These are phyloP conservation scores for Hermanozyma aechmeae DNA, from an alignment of 805 yeast species.

Conservation along the genomic window DNA sequence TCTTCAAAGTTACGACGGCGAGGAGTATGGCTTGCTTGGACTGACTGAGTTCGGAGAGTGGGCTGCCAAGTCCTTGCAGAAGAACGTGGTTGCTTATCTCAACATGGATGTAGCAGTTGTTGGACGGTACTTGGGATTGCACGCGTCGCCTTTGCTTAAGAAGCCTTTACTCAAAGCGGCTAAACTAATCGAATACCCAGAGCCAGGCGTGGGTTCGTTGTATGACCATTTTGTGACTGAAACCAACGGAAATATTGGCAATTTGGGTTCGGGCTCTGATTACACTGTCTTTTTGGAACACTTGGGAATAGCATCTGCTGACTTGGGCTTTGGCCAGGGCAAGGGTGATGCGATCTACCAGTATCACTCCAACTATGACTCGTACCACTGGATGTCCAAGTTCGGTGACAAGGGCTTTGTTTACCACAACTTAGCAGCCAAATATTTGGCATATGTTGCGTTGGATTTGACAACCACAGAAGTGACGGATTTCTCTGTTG, in stretches of 20 bases:
- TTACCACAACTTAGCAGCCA: neutral
- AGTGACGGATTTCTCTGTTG: slow-evolving; percentile 38
- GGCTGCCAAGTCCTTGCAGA: slow-evolving; percentile 33
- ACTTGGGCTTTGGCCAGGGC: slow-evolving; percentile 22
- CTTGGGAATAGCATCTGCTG: slow-evolving; percentile 57
- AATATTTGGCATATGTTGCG: slow-evolving; percentile 35
- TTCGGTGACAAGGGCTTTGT: neutral
- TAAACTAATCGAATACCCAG: slow-evolving; percentile 42
- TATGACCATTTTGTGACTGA: slow-evolving; percentile 39
- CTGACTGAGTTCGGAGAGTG: slow-evolving; percentile 74
- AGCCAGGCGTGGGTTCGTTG: slow-evolving; percentile 31
- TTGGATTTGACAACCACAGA: slow-evolving; percentile 50
- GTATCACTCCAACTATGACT: neutral
- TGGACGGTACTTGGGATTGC: slow-evolving; percentile 40
- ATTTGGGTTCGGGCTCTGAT: slow-evolving; percentile 28
- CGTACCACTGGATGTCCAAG: neutral
- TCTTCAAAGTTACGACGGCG: slow-evolving; percentile 78
- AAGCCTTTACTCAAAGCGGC: slow-evolving; percentile 38
- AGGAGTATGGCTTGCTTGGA: slow-evolving; percentile 64
- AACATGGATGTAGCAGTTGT: slow-evolving; percentile 57
- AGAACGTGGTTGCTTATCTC: slow-evolving; percentile 53
- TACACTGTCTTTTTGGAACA: slow-evolving; percentile 54
- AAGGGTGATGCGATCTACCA: slow-evolving; percentile 28
- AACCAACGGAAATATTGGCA: slow-evolving; percentile 19
- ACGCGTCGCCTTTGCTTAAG: slow-evolving; percentile 50